A percentile compares a stretch with the other conserved stretches of the same genome.
These are phyloP conservation scores for Pestalotiopsis sp. DNA, from an alignment of 2,329 filamentous ascomycete genomes.

Conservation along the genomic window DNA sequence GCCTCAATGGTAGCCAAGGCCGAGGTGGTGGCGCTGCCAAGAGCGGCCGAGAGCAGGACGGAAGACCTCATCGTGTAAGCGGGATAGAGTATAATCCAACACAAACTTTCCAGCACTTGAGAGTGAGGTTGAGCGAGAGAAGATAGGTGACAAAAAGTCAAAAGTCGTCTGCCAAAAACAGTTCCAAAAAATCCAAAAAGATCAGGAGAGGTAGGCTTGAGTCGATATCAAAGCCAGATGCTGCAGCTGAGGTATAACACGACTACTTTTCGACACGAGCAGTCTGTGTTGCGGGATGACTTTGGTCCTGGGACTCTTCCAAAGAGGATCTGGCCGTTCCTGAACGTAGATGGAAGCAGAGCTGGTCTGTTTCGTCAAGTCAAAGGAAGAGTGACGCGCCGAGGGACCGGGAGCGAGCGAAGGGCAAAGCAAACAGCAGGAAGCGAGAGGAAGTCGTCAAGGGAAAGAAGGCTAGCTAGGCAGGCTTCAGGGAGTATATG, in stretches of 20 bases:
- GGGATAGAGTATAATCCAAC: background rate
- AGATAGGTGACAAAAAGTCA: background rate
- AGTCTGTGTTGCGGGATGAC: background rate
- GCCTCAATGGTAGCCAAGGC: conserved; percentile 53
- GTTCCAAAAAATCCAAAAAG: background rate
- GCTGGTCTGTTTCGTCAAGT: background rate
- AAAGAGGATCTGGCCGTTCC: background rate
- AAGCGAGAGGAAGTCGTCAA: background rate
- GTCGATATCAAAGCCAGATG: background rate
- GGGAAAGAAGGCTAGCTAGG: background rate
- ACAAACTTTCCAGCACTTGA: background rate
- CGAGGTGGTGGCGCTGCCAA: conserved; percentile 37
- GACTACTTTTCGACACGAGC: background rate
- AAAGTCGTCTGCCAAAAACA: background rate
- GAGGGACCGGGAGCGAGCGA: background rate
- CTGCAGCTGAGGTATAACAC: background rate
- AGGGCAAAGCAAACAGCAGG: background rate
- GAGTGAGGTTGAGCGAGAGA: background rate
- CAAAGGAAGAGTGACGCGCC: background rate
- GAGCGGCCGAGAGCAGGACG: conserved; percentile 31
- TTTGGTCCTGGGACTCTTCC: background rate
- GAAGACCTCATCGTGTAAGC: conserved; percentile 42
- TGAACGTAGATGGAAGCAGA: background rate
- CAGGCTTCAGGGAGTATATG: background rate
- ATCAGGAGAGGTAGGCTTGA: background rate